Evolutionary conservation across 148 eudicot genomes (phyloP), one percentile per base, ranked within the genome.

Genomic region (Selenicereus undatus): DNA sequence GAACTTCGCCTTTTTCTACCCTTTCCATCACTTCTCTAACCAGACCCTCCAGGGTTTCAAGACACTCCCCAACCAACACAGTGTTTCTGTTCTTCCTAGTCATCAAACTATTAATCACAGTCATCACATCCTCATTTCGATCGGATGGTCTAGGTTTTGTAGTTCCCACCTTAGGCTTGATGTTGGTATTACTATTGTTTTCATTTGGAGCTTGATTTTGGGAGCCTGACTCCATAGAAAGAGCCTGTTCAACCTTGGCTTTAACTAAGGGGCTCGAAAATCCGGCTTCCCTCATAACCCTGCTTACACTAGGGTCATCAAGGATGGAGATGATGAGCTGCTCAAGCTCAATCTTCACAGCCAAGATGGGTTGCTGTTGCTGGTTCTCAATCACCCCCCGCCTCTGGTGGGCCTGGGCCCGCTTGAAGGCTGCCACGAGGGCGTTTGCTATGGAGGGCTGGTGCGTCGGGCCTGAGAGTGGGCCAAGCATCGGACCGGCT

Each of bases 251-350:
- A 0, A 93, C 92, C 79, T 93, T 93, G 51, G 35, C 86, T 83
- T 93, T 95, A 48, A 95, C 97, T 65, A 89, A 84, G 30, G 97
- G 86, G 27, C 97, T 95, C 5, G 94, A 95, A 73, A 95, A 92
- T 17, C 97, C 92, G 11, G 97, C 98, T 82, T 95, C 98, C 18
- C 88, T 86, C 97, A 95, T 92, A 58, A 95, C 97, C 76, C 98
- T 83, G 79, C 98, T 95, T 0, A 95, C 97, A 80, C 98, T 95
- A n/a, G 98, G 98, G 51, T 95, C 98, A 83, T 95, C 98, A 3
- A 95, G 80, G 17, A 95, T 93, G 0, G 97, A 95, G 16, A 95
- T 88, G 0, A 95, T 87, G 42, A 95, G 97, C 85, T 93, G 97
- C 74, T 95, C 93, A 5, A 93, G 84, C 86, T 91, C 97, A 30